Conservation (phyloP, 139 green algal species). For the Tetraselmis striata region DNA sequence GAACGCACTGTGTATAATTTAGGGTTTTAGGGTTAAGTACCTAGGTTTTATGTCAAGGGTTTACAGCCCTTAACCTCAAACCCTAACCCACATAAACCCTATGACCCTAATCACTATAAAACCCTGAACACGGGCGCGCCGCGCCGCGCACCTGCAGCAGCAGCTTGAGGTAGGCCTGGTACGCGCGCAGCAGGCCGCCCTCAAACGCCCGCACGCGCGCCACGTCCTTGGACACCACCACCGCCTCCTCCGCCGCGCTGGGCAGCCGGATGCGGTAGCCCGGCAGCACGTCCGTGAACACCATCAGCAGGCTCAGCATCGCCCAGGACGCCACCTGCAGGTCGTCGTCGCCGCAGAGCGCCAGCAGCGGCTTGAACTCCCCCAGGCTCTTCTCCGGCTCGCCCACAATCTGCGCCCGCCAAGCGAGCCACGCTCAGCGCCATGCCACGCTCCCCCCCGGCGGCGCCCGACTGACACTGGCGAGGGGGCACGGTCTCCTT, state of each 20-base stretch:
- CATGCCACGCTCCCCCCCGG: too few relatives aligned
- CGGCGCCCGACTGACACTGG: too few relatives aligned
- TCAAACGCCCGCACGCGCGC: conserved; percentile 70
- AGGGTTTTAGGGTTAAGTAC: too few relatives aligned
- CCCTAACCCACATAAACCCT: too few relatives aligned
- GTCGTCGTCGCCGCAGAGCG: conserved; percentile 23
- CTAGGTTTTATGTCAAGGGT: too few relatives aligned
- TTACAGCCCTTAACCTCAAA: too few relatives aligned
- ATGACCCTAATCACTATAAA: too few relatives aligned
- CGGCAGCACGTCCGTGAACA: conserved; percentile 81
- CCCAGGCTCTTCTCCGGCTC: conserved; percentile 56
- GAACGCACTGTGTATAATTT: too few relatives aligned
- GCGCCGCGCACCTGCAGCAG: conserved; percentile 42
- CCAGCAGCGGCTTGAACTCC: conserved; percentile 33
- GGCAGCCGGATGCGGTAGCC: conserved; percentile 76
- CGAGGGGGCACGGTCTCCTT: too few relatives aligned
- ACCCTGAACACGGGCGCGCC: too few relatives aligned
- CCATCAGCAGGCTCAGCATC: conserved; percentile 66
- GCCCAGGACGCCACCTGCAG: conserved; percentile 58
- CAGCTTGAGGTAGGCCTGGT: conserved; percentile 72
- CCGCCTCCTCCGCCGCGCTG: conserved; percentile 58
- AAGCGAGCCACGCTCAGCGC: too few relatives aligned
- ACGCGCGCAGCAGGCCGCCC: conserved; percentile 60
- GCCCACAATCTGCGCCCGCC: conserved; percentile 46
- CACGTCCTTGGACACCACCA: conserved; percentile 79